phyloP scores from a whole-genome alignment of 768 basidiomycete species.

The Psilocybe cubensis region DNA sequence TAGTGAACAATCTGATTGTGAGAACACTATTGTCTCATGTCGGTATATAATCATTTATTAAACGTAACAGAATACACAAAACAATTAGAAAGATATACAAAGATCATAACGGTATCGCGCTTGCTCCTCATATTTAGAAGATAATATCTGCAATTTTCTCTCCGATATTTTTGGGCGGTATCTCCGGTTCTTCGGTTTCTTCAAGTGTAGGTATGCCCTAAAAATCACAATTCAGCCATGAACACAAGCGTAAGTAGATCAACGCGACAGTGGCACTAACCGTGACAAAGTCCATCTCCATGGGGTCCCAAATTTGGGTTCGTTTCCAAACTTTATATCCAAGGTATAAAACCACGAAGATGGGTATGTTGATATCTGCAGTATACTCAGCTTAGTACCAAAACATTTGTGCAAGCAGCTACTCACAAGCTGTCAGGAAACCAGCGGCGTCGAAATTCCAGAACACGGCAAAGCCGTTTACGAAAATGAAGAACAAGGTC shows the following conservation, averaged over 20 bases:
- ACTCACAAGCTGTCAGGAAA: constrained; percentile 50
- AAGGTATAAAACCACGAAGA: constrained; percentile 46
- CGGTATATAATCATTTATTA: background rate
- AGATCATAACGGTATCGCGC: background rate
- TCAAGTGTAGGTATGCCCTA: constrained; percentile 71
- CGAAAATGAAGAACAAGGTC: constrained; percentile 59
- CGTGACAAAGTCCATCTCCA: constrained; percentile 75
- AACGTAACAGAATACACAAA: background rate
- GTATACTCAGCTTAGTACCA: background rate
- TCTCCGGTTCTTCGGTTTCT: constrained; percentile 64
- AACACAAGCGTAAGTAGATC: background rate
- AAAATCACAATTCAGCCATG: background rate
- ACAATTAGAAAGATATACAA: background rate
- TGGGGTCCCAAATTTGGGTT: constrained; percentile 53
- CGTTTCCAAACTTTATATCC: constrained; percentile 46
- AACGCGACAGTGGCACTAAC: constrained; percentile 36
- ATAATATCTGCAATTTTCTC: constrained; percentile 53
- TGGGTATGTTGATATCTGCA: constrained; percentile 51
- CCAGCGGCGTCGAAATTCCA: constrained; percentile 58
- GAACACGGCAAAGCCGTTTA: constrained; percentile 62
- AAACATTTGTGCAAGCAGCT: background rate
- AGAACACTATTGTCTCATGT: too few species aligned
- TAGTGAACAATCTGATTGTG: constrained; percentile 1
- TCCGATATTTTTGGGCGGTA: constrained; percentile 50
- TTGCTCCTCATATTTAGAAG: constrained; percentile 42